phyloP scores from a whole-genome alignment of 2,329 filamentous ascomycete species.

The Curvularia hawaiiensis region DNA sequence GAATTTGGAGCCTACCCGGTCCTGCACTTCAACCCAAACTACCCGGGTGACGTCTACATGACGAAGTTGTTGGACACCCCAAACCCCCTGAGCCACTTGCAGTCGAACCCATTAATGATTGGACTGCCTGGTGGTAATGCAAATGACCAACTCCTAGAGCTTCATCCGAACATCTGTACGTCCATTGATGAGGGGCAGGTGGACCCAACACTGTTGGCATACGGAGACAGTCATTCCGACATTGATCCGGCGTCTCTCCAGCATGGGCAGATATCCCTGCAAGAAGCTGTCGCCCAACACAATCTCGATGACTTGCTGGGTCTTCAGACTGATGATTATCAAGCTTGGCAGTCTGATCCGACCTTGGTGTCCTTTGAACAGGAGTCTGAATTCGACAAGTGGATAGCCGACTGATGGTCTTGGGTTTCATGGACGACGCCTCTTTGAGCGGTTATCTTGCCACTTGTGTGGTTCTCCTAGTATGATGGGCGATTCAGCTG shows the following conservation, averaged over 20 bases:
- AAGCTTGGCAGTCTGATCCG: constrained; percentile 44
- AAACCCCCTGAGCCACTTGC: constrained; percentile 35
- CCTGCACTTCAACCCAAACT: constrained; percentile 31
- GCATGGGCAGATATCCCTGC: constrained; percentile 41
- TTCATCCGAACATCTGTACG: constrained; percentile 36
- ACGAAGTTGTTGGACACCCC: constrained; percentile 45
- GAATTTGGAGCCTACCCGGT: constrained; percentile 55
- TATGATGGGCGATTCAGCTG: constrained; percentile 5
- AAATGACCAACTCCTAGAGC: constrained; percentile 45
- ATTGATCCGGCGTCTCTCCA: constrained; percentile 28
- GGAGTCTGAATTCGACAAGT: constrained; percentile 54
- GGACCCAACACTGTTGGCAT: constrained; percentile 51
- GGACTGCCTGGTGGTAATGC: constrained; percentile 48
- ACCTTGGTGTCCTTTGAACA: constrained; percentile 46
- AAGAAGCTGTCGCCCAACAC: constrained; percentile 35
- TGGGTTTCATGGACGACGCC: constrained; percentile 1
- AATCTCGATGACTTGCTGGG: constrained; percentile 36
- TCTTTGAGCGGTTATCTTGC: constrained; percentile 2
- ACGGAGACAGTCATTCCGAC: constrained; percentile 29
- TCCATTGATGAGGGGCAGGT: constrained; percentile 45
- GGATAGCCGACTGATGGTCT: constrained; percentile 46
- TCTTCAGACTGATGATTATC: constrained; percentile 34
- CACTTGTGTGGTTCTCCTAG: background rate
- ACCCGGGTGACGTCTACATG: constrained; percentile 49
- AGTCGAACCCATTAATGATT: constrained; percentile 40